Percentiles rank a stretch among this genome's conserved stretches.
phyloP scores from a whole-genome alignment of 108 stramenopile genomes.

The Phaeodactylum tricornutum region DNA sequence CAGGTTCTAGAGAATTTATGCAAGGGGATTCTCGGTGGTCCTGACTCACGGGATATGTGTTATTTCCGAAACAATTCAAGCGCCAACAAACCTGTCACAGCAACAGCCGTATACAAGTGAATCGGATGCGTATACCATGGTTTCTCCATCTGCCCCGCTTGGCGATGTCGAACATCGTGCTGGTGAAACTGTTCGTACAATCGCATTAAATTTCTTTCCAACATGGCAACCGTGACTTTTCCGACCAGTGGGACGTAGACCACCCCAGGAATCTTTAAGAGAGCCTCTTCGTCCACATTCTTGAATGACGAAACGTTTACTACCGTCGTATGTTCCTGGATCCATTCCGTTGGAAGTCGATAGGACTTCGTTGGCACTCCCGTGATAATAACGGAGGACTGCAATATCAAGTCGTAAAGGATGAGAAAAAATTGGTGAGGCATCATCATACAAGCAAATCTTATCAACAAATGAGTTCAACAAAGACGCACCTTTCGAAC shows the following conservation, averaged over 20 bases:
- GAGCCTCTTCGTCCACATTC: slow-evolving; percentile 88
- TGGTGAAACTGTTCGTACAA: slow-evolving; percentile 85
- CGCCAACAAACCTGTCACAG: slow-evolving; percentile 45
- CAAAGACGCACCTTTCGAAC: slow-evolving; percentile 58
- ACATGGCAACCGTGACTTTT: slow-evolving; percentile 94
- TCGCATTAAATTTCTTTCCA: slow-evolving; percentile 89
- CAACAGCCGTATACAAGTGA: slow-evolving; percentile 57
- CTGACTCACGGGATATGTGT: too few relatives aligned
- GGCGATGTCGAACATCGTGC: background rate
- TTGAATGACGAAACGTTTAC: slow-evolving; percentile 95
- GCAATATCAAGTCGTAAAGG: slow-evolving; percentile 1
- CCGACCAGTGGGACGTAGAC: slow-evolving; percentile 92
- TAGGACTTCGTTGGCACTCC: slow-evolving; percentile 90
- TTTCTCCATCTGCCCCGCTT: background rate
- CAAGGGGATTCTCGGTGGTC: too few relatives aligned
- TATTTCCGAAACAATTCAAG: slow-evolving; percentile 20
- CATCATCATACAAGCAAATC: slow-evolving; percentile 1
- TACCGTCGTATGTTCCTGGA: slow-evolving; percentile 85
- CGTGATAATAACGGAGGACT: slow-evolving; percentile 84
- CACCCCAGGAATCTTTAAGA: slow-evolving; percentile 78
- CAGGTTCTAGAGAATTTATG: too few relatives aligned
- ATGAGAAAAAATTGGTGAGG: background rate
- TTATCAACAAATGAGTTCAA: background rate
- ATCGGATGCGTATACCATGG: slow-evolving; percentile 29
- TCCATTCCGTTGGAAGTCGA: slow-evolving; percentile 86